Percentiles rank a stretch among this genome's conserved stretches.
Evolutionary conservation across 2,329 filamentous ascomycete genomes (phyloP).

Genomic region (Mollisia scopiformis): DNA sequence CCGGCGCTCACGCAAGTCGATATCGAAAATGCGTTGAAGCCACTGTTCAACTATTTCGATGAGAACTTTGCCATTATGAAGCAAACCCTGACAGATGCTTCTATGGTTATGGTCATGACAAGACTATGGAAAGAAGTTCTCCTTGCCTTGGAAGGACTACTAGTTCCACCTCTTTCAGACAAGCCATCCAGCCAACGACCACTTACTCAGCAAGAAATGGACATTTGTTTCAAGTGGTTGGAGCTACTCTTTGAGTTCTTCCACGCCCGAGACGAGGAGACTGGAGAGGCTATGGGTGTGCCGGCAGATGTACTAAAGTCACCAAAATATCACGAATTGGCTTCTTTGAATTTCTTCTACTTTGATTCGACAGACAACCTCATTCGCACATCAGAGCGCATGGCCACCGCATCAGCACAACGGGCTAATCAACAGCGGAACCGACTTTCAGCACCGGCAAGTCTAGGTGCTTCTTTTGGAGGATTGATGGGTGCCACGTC

Average conservation of each 20-base stretch:
- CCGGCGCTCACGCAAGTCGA: conserved; percentile 70
- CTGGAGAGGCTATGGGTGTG: conserved; percentile 82
- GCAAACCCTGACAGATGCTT: conserved; percentile 87
- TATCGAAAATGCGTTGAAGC: conserved; percentile 78
- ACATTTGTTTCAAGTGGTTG: conserved; percentile 95
- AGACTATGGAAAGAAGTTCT: conserved; percentile 97
- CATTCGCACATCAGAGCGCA: conserved; percentile 92
- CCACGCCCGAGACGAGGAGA: conserved; percentile 85
- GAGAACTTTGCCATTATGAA: conserved; percentile 99
- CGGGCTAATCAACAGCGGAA: conserved; percentile 74
- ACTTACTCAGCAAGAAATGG: conserved; percentile 83
- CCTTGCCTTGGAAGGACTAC: conserved; percentile 83
- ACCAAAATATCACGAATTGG: conserved; percentile 97
- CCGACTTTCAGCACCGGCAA: conserved; percentile 69
- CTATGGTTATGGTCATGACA: conserved; percentile 99
- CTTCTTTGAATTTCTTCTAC: conserved; percentile 98
- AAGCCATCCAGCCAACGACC: conserved; percentile 87
- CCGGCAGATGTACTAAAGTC: conserved; percentile 91
- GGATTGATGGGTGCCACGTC: conserved; percentile 70
- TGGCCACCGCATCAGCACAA: conserved; percentile 85
- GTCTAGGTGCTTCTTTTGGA: conserved; percentile 54
- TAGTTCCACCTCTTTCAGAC: conserved; percentile 93
- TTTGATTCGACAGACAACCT: conserved; percentile 90
- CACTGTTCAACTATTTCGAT: conserved; percentile 92
- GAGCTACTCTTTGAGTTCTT: conserved; percentile 92